These are phyloP conservation scores for Leccinum obscurum DNA, from an alignment of 768 basidiomycete genomes.

Conservation along the genomic window DNA sequence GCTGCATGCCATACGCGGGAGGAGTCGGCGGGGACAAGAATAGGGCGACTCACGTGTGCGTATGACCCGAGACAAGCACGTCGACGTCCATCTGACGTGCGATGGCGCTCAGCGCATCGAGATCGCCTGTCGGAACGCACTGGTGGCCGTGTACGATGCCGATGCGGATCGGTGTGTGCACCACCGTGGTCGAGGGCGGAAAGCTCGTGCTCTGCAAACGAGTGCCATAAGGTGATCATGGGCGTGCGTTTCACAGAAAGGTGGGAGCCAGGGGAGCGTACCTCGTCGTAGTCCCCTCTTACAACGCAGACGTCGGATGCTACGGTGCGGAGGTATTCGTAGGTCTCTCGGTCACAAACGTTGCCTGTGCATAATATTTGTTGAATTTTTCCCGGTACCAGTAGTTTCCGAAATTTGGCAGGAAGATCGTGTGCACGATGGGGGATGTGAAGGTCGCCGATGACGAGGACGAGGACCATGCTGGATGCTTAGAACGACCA, in stretches of 20 bases:
- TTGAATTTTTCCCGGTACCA: slow-evolving; percentile 95
- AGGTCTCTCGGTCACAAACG: slow-evolving; percentile 95
- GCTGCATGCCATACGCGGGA: not conserved
- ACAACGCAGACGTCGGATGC: slow-evolving; percentile 91
- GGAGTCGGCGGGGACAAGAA: not conserved
- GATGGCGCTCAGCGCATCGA: slow-evolving; percentile 84
- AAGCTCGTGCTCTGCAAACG: slow-evolving; percentile 58
- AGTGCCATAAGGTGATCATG: slow-evolving; percentile 2
- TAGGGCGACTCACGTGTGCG: slow-evolving; percentile 73
- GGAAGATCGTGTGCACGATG: slow-evolving; percentile 89
- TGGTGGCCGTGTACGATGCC: slow-evolving; percentile 96
- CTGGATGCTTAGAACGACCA: slow-evolving; percentile 17
- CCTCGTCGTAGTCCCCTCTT: slow-evolving; percentile 95
- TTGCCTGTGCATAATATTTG: slow-evolving; percentile 98
- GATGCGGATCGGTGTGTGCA: slow-evolving; percentile 84
- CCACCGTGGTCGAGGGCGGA: slow-evolving; percentile 77
- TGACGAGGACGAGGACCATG: slow-evolving; percentile 87
- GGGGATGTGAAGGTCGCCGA: slow-evolving; percentile 97
- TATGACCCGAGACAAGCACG: slow-evolving; percentile 90
- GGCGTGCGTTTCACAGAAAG: not conserved
- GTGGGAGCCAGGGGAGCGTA: slow-evolving; percentile 33
- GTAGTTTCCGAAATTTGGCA: slow-evolving; percentile 93
- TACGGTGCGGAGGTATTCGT: slow-evolving; percentile 94
- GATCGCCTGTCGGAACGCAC: slow-evolving; percentile 86
- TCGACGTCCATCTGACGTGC: slow-evolving; percentile 98